phyloP scores from a whole-genome alignment of 495 filamentous ascomycete genomes.

The Hypoxylon trugodes region DNA sequence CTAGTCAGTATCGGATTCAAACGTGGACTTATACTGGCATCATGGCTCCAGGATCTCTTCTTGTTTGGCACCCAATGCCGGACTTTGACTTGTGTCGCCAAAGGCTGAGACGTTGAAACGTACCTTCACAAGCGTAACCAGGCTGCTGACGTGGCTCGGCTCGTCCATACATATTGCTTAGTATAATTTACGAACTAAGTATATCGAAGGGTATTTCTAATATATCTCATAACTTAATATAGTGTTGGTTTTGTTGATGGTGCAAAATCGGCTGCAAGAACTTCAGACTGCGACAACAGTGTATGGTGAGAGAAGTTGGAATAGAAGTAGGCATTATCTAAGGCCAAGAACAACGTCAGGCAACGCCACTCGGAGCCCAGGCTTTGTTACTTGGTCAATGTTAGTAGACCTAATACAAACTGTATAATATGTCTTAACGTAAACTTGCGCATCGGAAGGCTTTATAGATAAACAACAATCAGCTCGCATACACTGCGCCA shows the following conservation, averaged over 20 bases:
- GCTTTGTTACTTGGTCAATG: not conserved
- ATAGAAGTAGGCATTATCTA: constrained; percentile 26
- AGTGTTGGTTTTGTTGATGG: not conserved
- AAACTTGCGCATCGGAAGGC: constrained; percentile 5
- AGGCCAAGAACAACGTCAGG: not conserved
- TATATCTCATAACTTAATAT: constrained; percentile 14
- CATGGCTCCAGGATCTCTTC: not conserved
- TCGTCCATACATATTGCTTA: constrained; percentile 35
- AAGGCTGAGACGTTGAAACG: constrained; percentile 32
- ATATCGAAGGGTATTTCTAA: not conserved
- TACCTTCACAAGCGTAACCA: constrained; percentile 52
- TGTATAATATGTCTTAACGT: constrained; percentile 1
- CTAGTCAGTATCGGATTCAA: constrained; percentile 18
- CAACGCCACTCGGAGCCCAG: constrained; percentile 25
- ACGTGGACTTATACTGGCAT: not conserved
- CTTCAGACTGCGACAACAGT: not conserved
- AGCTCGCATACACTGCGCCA: constrained; percentile 17
- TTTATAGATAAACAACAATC: constrained; percentile 3
- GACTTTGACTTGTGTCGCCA: constrained; percentile 19
- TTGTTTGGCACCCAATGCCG: not conserved
- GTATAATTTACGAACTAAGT: constrained; percentile 3
- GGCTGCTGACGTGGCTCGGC: constrained; percentile 52
- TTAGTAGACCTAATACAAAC: constrained; percentile 12
- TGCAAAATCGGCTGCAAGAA: not conserved
- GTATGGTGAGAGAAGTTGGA: not conserved